Base-by-base conservation (phyloP, 768 basidiomycete species). In the Boletus rex-veris region DNA sequence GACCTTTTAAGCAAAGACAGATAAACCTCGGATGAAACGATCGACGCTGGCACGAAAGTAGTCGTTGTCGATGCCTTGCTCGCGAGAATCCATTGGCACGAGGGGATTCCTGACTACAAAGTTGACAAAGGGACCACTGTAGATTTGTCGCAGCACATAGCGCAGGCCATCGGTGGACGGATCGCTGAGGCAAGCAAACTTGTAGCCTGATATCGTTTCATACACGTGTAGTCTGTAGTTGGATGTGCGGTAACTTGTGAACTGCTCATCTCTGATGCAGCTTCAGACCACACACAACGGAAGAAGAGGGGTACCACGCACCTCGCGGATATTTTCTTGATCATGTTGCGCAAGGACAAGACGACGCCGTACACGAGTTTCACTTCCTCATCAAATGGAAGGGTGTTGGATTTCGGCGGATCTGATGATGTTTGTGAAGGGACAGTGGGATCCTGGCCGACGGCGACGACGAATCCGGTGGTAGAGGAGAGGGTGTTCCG, bases 331-430 rank as follows among this genome's bases (percentile, higher is more conserved):
- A 99, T 72, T 71, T 97, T 98, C 77, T 85, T 96, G 66, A 96
- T 77, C 94, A 98, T 96, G 70, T 92, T 94, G 50, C 92, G 75
- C 61, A 99, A 67, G 7, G 92, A 94, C 40, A 98, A 76, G 14
- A 98, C 78, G 50, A 99, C 91, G 52, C 97, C 97, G 68, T 98
- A 99, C 0, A 99, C 95, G 56, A 99, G 80, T 68, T 99, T 99
- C 1, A 88, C 87, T 71, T 99, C 96, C 70, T 99, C 97, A 65
- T 99, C 97, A 61, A 99, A 98, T 7, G 96, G 77, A 18, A 99
- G 75, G 4, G 82, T 77, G 56, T 74, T 81, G 10, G 77, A 74
- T 28, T 67, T 58, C n/a, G 74, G 60, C 1, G 45, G 19, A 3
- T 64, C 64, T 0, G 49, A 19, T 9, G 47, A 42, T 24, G 65